Evolutionary conservation across 495 filamentous ascomycete species (phyloP).

Genomic region (Neurospora sp.): DNA sequence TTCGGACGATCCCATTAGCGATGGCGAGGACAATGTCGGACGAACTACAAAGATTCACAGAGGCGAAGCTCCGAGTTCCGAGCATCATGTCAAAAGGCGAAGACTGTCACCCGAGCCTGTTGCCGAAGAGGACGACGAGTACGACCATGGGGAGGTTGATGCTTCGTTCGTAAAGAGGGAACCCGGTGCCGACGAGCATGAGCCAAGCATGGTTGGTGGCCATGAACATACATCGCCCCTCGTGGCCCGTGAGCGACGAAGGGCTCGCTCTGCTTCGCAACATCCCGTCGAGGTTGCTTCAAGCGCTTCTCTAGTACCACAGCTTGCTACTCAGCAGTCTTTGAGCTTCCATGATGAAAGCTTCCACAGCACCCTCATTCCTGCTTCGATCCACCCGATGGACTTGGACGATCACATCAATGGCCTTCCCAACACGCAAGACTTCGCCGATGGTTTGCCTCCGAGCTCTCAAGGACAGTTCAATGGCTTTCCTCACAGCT

Average conservation of each 20-base stretch:
- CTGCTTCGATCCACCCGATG: background rate
- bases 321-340: background rate
- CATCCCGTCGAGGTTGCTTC: background rate
- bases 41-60: background rate
- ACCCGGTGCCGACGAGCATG: background rate
- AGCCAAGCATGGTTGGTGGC: background rate
- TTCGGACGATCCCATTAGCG: background rate
- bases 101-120: background rate
- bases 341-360: background rate
- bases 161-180: background rate
- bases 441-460: background rate
- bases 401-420: background rate
- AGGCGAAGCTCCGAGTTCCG: background rate
- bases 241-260: background rate
- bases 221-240: background rate
- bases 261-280: background rate
- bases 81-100: background rate
- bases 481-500: background rate
- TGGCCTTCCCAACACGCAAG: background rate
- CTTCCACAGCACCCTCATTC: background rate
- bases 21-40: background rate
- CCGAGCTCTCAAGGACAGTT: background rate
- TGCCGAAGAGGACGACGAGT: background rate
- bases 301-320: background rate
- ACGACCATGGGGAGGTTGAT: background rate